These are phyloP conservation scores for Monilinia polystroma DNA, from an alignment of 2,329 filamentous ascomycete genomes.

Conservation along the genomic window DNA sequence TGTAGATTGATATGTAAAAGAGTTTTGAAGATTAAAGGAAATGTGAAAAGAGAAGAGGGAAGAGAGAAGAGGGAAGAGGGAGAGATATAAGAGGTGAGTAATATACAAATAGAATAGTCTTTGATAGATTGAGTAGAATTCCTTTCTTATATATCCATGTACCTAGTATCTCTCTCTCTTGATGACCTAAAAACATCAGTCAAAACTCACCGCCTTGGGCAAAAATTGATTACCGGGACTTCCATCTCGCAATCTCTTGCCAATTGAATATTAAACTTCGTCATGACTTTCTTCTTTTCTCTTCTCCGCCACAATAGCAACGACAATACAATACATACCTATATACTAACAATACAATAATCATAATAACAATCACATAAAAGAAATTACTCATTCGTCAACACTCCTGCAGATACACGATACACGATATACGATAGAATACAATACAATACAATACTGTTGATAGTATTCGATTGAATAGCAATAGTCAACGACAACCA, in stretches of 20 bases:
- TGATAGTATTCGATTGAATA: no score
- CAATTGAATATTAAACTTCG: conserved; percentile 1
- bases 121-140: not conserved
- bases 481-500: not conserved
- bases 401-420: no score
- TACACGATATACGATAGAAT: no score
- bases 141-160: not conserved
- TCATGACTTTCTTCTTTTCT: not conserved
- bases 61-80: not conserved
- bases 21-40: conserved; percentile 2
- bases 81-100: not conserved
- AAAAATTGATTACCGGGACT: not conserved
- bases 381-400: no score
- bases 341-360: no score
- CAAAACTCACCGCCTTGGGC: conserved; percentile 11
- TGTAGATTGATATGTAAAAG: conserved; percentile 28
- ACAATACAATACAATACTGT: not conserved
- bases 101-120: not conserved
- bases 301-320: not conserved
- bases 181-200: not conserved
- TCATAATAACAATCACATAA: not conserved
- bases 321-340: not conserved
- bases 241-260: conserved; percentile 29
- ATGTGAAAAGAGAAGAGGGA: not conserved
- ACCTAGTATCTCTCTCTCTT: not conserved